A percentile compares a stretch with the other conserved stretches of the same genome.
These are phyloP conservation scores for Aspergillus bridgeri DNA, from an alignment of 495 filamentous ascomycete species.

Conservation along the genomic window DNA sequence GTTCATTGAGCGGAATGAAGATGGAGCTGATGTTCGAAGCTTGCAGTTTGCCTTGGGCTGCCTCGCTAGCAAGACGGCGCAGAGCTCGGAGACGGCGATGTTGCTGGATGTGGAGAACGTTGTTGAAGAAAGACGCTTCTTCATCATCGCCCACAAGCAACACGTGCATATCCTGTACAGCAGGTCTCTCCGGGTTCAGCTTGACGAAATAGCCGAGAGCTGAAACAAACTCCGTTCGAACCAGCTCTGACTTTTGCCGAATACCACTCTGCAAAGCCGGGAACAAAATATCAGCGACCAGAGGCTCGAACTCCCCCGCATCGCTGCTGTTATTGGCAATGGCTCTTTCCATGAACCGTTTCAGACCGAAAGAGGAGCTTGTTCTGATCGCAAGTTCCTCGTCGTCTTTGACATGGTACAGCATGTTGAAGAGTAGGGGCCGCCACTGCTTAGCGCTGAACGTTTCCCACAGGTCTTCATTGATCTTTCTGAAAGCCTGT, in stretches of 20 bases:
- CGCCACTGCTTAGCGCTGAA: slow-evolving; percentile 79
- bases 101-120: slow-evolving; percentile 86
- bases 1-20: slow-evolving; percentile 87
- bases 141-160: slow-evolving; percentile 76
- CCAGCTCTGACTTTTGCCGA: slow-evolving; percentile 73
- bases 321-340: slow-evolving; percentile 33
- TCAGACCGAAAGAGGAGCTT: slow-evolving; percentile 76
- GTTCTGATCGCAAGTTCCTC: slow-evolving; percentile 85
- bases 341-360: slow-evolving; percentile 69
- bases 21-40: slow-evolving; percentile 79
- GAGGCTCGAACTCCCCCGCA: slow-evolving; percentile 40
- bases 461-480: slow-evolving; percentile 44
- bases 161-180: slow-evolving; percentile 68
- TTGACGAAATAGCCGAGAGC: slow-evolving; percentile 76
- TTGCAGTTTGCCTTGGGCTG: slow-evolving; percentile 56
- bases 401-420: slow-evolving; percentile 80
- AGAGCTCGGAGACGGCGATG: slow-evolving; percentile 83
- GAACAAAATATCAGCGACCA: slow-evolving; percentile 62
- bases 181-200: slow-evolving; percentile 60
- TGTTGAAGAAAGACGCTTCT: slow-evolving; percentile 90
- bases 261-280: slow-evolving; percentile 73
- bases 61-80: slow-evolving; percentile 65
- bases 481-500: slow-evolving; percentile 71
- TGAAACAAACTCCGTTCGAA: slow-evolving; percentile 74
- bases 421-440: slow-evolving; percentile 85